Conservation (phyloP, 768 basidiomycete genomes). For the Strobilomyces dryophilus region DNA sequence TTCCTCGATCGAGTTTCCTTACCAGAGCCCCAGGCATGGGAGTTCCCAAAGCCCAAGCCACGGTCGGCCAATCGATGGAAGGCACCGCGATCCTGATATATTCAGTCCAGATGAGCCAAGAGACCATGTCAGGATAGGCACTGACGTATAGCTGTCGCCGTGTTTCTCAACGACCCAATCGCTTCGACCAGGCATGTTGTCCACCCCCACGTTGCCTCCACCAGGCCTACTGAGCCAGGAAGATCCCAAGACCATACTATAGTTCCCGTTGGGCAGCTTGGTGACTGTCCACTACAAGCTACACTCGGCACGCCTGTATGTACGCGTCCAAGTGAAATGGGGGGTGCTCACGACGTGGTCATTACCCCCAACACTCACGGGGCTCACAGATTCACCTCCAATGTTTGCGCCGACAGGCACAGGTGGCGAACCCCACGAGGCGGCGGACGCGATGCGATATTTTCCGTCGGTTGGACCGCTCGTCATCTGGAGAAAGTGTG, state of each 20-base stretch:
- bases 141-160: neutral
- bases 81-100: neutral
- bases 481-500: too few species aligned
- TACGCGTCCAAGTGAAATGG: neutral
- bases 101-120: neutral
- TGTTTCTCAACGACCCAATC: neutral
- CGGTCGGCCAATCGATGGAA: neutral
- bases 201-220: neutral
- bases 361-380: too few species aligned
- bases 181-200: too few species aligned
- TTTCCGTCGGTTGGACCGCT: too few species aligned
- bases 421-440: too few species aligned
- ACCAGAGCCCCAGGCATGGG: neutral
- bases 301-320: neutral
- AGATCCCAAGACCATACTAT: neutral
- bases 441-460: too few species aligned
- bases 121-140: too few species aligned
- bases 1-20: too few species aligned
- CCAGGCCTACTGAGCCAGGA: neutral
- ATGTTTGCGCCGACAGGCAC: too few species aligned
- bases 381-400: too few species aligned
- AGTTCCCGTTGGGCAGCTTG: neutral
- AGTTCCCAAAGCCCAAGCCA: neutral
- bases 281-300: neutral
- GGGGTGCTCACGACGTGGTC: neutral